phyloP scores from a whole-genome alignment of 371 early-diverging fungal genomes.

The Haplosporangium sp. region DNA sequence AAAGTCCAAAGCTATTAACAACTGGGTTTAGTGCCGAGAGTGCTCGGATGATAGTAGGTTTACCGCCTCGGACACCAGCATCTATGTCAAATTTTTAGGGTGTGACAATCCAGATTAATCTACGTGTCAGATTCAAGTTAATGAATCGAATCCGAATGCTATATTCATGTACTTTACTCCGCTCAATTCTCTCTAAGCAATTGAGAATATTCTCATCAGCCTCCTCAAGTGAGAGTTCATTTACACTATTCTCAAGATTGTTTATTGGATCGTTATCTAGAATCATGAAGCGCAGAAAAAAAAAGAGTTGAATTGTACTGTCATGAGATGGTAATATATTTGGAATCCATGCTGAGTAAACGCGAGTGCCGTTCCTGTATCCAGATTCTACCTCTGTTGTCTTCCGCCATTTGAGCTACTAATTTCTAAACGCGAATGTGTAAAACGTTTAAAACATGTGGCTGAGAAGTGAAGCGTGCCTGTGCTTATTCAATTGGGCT shows the following conservation, averaged over 20 bases:
- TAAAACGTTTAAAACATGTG: neutral
- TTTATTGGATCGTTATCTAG: constrained; percentile 3
- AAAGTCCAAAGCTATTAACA: constrained; percentile 33
- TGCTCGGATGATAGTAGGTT: constrained; percentile 27
- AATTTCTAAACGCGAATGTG: too few species aligned
- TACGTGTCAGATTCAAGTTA: neutral
- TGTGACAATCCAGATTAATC: neutral
- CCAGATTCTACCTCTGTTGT: constrained; percentile 12
- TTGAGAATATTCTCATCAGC: constrained; percentile 28
- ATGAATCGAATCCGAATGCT: neutral
- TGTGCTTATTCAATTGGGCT: neutral
- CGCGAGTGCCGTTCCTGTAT: neutral
- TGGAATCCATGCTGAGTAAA: neutral
- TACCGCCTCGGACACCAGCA: constrained; percentile 48
- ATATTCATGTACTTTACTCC: constrained; percentile 19
- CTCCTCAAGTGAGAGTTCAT: constrained; percentile 26
- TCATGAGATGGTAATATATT: neutral
- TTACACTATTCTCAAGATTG: constrained; percentile 3
- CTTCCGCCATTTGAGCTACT: constrained; percentile 9
- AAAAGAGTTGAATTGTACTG: neutral
- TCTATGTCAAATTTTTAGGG: constrained; percentile 14
- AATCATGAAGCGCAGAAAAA: neutral
- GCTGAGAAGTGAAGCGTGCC: neutral
- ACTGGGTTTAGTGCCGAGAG: constrained; percentile 16
- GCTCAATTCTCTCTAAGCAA: constrained; percentile 36